Percentiles rank a stretch among this genome's conserved stretches.
Evolutionary conservation across 1,284 basidiomycete genomes (phyloP).

Genomic region (Malassezia caprae): DNA sequence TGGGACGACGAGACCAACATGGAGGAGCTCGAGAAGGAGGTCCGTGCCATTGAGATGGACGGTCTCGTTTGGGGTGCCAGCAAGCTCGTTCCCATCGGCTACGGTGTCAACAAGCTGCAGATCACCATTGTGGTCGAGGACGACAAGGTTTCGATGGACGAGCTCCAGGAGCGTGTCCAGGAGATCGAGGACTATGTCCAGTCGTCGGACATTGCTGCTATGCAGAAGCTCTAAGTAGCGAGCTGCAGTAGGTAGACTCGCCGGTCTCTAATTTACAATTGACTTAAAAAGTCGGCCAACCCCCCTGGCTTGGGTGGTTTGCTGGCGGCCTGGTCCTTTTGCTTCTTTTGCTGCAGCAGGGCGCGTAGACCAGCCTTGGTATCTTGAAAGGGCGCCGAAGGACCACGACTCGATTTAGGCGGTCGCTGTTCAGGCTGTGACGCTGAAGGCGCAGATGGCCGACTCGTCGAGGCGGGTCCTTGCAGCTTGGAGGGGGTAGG

Average conservation of each 20-base stretch:
- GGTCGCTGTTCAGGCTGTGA: neutral
- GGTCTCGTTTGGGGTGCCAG: conserved; percentile 82
- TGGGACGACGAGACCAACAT: conserved; percentile 99
- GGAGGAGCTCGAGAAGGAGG: conserved; percentile 67
- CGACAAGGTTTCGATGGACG: conserved; percentile 85
- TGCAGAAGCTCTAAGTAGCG: conserved; percentile 43
- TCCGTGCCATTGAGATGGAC: conserved; percentile 76
- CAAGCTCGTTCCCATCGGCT: conserved; percentile 87
- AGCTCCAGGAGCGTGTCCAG: conserved; percentile 60
- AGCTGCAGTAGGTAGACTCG: neutral
- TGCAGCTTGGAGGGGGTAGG: neutral
- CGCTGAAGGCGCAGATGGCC: neutral
- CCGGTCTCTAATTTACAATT: neutral
- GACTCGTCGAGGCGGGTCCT: neutral
- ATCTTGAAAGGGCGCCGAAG: neutral
- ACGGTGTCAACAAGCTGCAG: conserved; percentile 82
- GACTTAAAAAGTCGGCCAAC: conserved; percentile 9
- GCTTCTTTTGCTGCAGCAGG: conserved; percentile 12
- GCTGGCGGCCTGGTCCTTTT: neutral
- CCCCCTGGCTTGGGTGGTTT: neutral
- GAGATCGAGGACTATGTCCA: conserved; percentile 87
- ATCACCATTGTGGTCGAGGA: conserved; percentile 94
- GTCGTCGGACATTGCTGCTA: conserved; percentile 62
- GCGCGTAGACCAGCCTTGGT: conserved; percentile 12
- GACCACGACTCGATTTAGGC: neutral